Evolutionary conservation across 2,329 filamentous ascomycete genomes (phyloP).

Genomic region (Fusarium pseudograminearum): DNA sequence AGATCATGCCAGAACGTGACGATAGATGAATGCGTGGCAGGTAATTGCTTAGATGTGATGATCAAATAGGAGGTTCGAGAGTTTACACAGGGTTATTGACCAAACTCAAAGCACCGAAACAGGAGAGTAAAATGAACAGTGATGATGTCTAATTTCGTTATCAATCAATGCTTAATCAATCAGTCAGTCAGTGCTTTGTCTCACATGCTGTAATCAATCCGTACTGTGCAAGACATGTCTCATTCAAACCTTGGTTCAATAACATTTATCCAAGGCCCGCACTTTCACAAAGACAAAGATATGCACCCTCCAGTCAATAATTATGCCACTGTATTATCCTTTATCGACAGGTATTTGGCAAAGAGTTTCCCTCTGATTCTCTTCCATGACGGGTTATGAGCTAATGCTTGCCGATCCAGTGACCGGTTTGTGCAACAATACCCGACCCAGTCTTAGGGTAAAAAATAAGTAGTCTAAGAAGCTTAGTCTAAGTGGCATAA

Average conservation of each 20-base stretch:
- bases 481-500: too few species aligned
- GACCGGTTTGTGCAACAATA: constrained; percentile 34
- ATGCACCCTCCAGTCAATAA: neutral
- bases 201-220: constrained; percentile 24
- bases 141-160: constrained; percentile 29
- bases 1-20: neutral
- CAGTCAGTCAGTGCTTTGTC: constrained; percentile 29
- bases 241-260: neutral
- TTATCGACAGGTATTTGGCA: constrained; percentile 6
- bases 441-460: neutral
- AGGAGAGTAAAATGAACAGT: constrained; percentile 3
- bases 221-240: constrained; percentile 16
- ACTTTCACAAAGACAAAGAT: constrained; percentile 3
- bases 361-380: constrained; percentile 27
- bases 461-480: too few species aligned
- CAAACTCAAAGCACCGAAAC: constrained; percentile 16
- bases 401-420: constrained; percentile 43
- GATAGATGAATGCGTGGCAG: constrained; percentile 4
- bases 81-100: neutral
- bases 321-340: constrained; percentile 28
- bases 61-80: constrained; percentile 14
- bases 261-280: neutral
- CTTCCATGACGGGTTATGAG: constrained; percentile 39
- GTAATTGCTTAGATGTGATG: constrained; percentile 26
- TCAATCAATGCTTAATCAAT: constrained; percentile 43